Conservation (phyloP, 345 rosid species). For the Gossypium turneri region DNA sequence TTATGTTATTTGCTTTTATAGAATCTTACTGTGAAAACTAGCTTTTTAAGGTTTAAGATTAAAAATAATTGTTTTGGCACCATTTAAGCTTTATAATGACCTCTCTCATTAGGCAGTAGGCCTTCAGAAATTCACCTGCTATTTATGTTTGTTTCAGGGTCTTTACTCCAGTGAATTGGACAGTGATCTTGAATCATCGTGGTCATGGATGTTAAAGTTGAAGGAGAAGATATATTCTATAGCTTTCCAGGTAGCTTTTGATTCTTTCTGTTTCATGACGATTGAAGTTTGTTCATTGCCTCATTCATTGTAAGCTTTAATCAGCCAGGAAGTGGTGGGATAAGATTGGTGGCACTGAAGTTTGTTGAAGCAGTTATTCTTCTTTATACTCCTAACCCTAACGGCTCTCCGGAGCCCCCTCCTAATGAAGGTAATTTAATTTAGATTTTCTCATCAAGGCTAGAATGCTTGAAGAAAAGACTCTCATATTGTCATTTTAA, state of each 20-base stretch:
- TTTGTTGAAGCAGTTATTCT: conserved; percentile 87
- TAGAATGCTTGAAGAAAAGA: not conserved
- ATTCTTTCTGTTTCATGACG: conserved; percentile 14
- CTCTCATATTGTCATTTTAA: conserved; percentile 6
- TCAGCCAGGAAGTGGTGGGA: conserved; percentile 81
- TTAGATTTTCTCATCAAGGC: conserved; percentile 8
- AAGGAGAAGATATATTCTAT: conserved; percentile 72
- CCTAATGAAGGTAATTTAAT: conserved; percentile 52
- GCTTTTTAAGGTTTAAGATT: not conserved
- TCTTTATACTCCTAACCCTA: conserved; percentile 82
- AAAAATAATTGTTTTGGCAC: not conserved
- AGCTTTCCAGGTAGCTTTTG: conserved; percentile 64
- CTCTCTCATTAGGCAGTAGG: not conserved
- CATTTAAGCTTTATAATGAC: not conserved
- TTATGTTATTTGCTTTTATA: conserved; percentile 4
- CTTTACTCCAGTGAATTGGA: conserved; percentile 63
- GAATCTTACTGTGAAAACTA: not conserved
- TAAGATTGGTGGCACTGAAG: conserved; percentile 69
- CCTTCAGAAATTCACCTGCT: conserved; percentile 5
- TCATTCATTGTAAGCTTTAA: conserved; percentile 30
- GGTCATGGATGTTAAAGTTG: conserved; percentile 78
- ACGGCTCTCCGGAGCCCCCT: conserved; percentile 53
- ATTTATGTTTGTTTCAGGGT: conserved; percentile 47
- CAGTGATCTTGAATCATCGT: conserved; percentile 59
- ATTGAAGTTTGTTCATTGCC: conserved; percentile 20